phyloP scores from a whole-genome alignment of 164 flowering plant genomes.

The Taxillus chinensis region DNA sequence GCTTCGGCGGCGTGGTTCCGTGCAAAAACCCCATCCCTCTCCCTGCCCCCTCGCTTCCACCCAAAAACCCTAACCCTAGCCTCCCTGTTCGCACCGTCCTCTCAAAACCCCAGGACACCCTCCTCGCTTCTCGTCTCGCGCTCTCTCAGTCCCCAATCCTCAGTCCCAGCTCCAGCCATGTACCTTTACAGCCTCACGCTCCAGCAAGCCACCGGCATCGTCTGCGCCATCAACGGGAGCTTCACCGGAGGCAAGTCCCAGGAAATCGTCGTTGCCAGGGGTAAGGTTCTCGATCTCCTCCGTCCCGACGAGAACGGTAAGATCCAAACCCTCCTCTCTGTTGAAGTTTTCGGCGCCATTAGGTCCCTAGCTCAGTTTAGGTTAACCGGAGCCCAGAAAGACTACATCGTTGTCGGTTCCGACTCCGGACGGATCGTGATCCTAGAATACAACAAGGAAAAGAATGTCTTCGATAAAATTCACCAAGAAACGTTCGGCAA shows the following conservation, averaged over 20 bases:
- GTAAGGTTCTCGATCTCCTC: conserved; percentile 81
- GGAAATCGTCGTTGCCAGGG: conserved; percentile 86
- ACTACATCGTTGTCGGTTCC: conserved; percentile 87
- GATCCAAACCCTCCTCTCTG: conserved; percentile 76
- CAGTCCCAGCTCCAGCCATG: conserved; percentile 24
- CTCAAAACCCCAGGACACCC: background rate
- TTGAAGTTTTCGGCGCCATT: conserved; percentile 80
- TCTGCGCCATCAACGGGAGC: conserved; percentile 80
- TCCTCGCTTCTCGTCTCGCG: background rate
- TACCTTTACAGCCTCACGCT: conserved; percentile 88
- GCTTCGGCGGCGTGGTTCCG: too few species aligned
- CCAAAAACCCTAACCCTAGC: too few species aligned
- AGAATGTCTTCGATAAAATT: conserved; percentile 72
- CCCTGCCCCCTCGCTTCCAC: too few species aligned
- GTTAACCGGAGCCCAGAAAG: conserved; percentile 84
- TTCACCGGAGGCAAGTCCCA: conserved; percentile 80
- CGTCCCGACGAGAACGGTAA: conserved; percentile 93
- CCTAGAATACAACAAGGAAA: conserved; percentile 78
- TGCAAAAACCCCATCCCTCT: too few species aligned
- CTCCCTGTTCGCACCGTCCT: too few species aligned
- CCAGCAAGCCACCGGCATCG: conserved; percentile 79
- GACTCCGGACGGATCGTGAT: conserved; percentile 94
- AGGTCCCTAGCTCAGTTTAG: conserved; percentile 82
- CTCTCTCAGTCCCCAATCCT: background rate
- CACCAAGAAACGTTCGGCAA: conserved; percentile 97